Conservation (phyloP, 2,329 filamentous ascomycete species). For the Penicillium sp. region DNA sequence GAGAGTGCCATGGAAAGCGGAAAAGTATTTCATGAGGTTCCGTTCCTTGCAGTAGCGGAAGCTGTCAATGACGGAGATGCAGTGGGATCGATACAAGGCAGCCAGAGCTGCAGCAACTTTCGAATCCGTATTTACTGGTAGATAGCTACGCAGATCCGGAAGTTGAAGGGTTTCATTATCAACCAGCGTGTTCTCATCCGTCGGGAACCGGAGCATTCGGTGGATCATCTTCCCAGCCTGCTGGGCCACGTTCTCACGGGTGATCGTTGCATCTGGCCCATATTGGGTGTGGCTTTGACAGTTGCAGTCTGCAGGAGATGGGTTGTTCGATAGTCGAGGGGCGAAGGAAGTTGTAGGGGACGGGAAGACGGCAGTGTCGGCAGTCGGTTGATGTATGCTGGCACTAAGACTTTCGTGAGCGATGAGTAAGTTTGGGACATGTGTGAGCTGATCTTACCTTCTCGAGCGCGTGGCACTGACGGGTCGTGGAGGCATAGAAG, state of each 20-base stretch:
- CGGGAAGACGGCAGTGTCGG: slow-evolving; percentile 41
- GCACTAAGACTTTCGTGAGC: slow-evolving; percentile 24
- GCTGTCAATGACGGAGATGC: slow-evolving; percentile 90
- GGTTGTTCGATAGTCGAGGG: slow-evolving; percentile 28
- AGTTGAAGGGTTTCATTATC: slow-evolving; percentile 71
- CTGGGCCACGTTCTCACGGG: slow-evolving; percentile 36
- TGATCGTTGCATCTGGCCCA: slow-evolving; percentile 32
- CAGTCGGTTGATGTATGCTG: slow-evolving; percentile 33
- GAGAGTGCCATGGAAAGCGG: slow-evolving; percentile 90
- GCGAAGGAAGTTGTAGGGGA: slow-evolving; percentile 39
- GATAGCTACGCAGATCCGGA: slow-evolving; percentile 79
- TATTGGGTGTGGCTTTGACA: slow-evolving; percentile 30
- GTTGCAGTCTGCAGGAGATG: slow-evolving; percentile 24
- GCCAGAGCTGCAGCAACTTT: slow-evolving; percentile 82
- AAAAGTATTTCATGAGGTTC: slow-evolving; percentile 91
- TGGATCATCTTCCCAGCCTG: slow-evolving; percentile 40
- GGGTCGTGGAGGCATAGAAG: slow-evolving; percentile 22
- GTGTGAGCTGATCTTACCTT: slow-evolving; percentile 23
- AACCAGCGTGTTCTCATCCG: slow-evolving; percentile 35
- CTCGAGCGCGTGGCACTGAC: slow-evolving; percentile 30
- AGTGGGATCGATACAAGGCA: slow-evolving; percentile 88
- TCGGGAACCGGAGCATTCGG: slow-evolving; percentile 40
- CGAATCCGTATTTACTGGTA: slow-evolving; percentile 75
- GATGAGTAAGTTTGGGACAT: not conserved
- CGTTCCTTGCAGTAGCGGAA: slow-evolving; percentile 96